phyloP scores from a whole-genome alignment of 169 alveolate species.

The Eimeria falciformis region DNA sequence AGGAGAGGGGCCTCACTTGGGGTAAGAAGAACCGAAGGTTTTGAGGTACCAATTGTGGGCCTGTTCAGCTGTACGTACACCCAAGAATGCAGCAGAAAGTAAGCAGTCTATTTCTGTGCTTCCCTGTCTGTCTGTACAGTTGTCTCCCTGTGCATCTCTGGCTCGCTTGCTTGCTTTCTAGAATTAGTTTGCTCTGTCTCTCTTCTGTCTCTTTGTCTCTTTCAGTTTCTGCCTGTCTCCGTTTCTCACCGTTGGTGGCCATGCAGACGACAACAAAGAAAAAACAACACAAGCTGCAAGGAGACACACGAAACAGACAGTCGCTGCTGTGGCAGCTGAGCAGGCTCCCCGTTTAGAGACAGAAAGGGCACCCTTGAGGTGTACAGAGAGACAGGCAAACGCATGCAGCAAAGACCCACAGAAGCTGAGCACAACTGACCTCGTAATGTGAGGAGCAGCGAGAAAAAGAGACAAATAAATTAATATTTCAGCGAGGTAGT shows the following conservation, averaged over 20 bases:
- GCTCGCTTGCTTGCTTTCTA: background rate
- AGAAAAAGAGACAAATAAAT: constrained; percentile 84
- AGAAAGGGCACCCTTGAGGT: too few relatives aligned
- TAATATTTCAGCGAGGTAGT: constrained; percentile 87
- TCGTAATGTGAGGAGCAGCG: constrained; percentile 56
- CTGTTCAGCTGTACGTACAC: constrained; percentile 73
- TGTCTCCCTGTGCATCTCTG: background rate
- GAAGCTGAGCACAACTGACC: constrained; percentile 46
- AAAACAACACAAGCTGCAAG: constrained; percentile 38
- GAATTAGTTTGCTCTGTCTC: background rate
- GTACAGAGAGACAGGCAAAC: too few relatives aligned
- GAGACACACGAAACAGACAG: background rate
- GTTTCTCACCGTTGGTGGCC: constrained; percentile 40
- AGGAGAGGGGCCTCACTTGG: constrained; percentile 75
- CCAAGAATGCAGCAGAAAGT: background rate
- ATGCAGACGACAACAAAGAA: constrained; percentile 44
- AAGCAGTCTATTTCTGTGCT: background rate
- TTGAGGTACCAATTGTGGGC: constrained; percentile 81
- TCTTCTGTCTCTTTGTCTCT: background rate
- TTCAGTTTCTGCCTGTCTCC: background rate
- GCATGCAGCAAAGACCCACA: too few relatives aligned
- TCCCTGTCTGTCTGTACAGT: background rate
- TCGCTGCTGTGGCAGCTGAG: too few relatives aligned
- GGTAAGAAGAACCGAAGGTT: constrained; percentile 77
- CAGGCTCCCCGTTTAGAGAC: too few relatives aligned